phyloP scores from a whole-genome alignment of 2,329 filamentous ascomycete genomes.

The Pyrenochaeta sp. region DNA sequence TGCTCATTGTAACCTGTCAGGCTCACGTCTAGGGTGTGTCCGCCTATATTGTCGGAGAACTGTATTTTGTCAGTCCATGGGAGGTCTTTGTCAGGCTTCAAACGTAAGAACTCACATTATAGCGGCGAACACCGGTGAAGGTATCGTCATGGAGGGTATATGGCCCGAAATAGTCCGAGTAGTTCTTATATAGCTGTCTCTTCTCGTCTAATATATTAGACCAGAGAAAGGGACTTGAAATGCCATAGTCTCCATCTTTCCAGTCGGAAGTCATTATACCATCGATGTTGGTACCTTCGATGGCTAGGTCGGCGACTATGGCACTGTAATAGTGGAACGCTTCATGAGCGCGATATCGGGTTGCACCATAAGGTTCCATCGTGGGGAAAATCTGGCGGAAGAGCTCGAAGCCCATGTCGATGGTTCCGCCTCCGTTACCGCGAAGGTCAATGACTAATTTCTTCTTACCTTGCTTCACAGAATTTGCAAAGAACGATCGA shows the following conservation, averaged over 20 bases:
- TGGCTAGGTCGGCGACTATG: constrained; percentile 10
- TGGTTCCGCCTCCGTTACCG: constrained; percentile 64
- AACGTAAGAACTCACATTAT: constrained; percentile 34
- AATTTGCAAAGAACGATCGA: constrained; percentile 53
- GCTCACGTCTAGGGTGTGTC: constrained; percentile 3
- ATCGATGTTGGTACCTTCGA: constrained; percentile 24
- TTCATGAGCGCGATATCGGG: constrained; percentile 55
- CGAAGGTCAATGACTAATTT: constrained; percentile 70
- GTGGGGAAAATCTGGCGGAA: constrained; percentile 62
- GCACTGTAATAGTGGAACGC: constrained; percentile 42
- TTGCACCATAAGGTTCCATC: constrained; percentile 50
- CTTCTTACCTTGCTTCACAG: constrained; percentile 57
- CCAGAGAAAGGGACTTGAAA: constrained; percentile 21
- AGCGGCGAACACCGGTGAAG: constrained; percentile 47
- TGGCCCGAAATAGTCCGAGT: constrained; percentile 44
- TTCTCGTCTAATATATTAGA: constrained; percentile 20
- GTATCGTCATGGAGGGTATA: constrained; percentile 29
- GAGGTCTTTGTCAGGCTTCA: constrained; percentile 47
- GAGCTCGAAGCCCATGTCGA: constrained; percentile 41
- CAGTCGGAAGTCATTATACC: neutral
- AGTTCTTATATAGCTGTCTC: constrained; percentile 32
- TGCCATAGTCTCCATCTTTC: constrained; percentile 5
- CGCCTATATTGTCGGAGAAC: constrained; percentile 13
- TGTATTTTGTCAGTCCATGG: neutral
- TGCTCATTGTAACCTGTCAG: constrained; percentile 12